phyloP scores from a whole-genome alignment of 805 yeast genomes.

The Yamadazyma sp. region DNA sequence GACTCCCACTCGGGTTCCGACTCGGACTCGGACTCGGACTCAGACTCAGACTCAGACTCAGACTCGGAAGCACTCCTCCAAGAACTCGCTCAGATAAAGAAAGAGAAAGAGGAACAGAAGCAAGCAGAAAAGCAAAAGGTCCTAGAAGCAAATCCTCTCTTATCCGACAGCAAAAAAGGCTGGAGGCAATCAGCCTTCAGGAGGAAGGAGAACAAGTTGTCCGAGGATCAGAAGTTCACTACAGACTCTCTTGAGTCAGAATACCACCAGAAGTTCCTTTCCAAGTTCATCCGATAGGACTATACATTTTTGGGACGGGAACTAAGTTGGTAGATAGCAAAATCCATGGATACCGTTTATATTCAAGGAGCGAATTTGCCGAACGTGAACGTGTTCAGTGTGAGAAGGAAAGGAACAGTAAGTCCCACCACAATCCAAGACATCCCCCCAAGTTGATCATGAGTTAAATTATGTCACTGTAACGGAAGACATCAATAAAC shows the following conservation, averaged over 20 bases:
- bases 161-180: conserved; percentile 21
- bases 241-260: conserved; percentile 36
- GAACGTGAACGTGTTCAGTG: too few species aligned
- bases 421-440: too few species aligned
- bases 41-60: conserved; percentile 11
- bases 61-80: conserved; percentile 19
- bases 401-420: too few species aligned
- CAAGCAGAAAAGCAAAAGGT: conserved; percentile 7
- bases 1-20: background rate
- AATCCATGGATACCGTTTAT: too few species aligned
- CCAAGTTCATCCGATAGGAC: conserved; percentile 33
- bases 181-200: conserved; percentile 33
- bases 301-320: too few species aligned
- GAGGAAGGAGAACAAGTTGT: conserved; percentile 14
- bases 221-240: conserved; percentile 21
- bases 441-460: too few species aligned
- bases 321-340: too few species aligned
- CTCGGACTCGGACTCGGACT: conserved; percentile 4
- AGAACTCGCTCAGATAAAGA: conserved; percentile 21
- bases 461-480: too few species aligned
- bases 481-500: too few species aligned
- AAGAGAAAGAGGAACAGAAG: conserved; percentile 18
- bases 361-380: too few species aligned
- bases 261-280: conserved; percentile 33
- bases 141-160: conserved; percentile 17